Base-by-base conservation (phyloP, 2,329 filamentous ascomycete species). In the Bertia moriformis region DNA sequence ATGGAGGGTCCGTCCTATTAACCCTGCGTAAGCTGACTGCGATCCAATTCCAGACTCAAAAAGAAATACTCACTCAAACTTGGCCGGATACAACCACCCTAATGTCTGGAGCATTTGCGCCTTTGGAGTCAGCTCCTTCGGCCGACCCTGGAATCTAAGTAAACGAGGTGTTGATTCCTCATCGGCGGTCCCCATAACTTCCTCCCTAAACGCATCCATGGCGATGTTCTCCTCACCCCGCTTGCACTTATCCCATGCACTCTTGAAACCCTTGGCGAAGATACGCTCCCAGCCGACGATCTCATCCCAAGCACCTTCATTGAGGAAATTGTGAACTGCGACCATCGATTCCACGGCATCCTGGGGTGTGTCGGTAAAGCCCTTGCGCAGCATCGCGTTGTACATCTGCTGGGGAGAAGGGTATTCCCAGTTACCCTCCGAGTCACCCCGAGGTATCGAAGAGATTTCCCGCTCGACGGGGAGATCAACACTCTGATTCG, bases 371-470 rank as follows among this genome's bases (percentile, higher is more conserved):
- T 81, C 75, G 2, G 72, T 78, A 54, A 80, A 75, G 40, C 77
- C 78, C 51, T 82, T 82, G 36, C 77, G 69, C 39, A 80, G 58
- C 74, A 82, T 78, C 4, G 77, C 77, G 48, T 82, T 82, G 60
- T 81, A 82, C 77, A 82, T 82, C 55, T 82, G 77, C 52, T 82
- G 77, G 2, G 77, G 75, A 0, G 74, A 79, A 1, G 77, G 77
- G 49, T 82, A 82, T 50, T 82, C 77, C 77, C 77, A 82, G 45
- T 71, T 76, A 4, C 58, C 53, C 15, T 66, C 59, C 15, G 58
- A 51, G 41, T 77, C 71, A 48, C 69, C 73, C 43, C 76, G 69
- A 4, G 77, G 77, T 42, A 82, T 82, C 1, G 75, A 73, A 4
- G 71, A 77, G 10, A 61, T 47, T 55, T 78, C 73, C 42, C 77